phyloP scores from a whole-genome alignment of 2,329 filamentous ascomycete species.

The Calonectria crousiana region DNA sequence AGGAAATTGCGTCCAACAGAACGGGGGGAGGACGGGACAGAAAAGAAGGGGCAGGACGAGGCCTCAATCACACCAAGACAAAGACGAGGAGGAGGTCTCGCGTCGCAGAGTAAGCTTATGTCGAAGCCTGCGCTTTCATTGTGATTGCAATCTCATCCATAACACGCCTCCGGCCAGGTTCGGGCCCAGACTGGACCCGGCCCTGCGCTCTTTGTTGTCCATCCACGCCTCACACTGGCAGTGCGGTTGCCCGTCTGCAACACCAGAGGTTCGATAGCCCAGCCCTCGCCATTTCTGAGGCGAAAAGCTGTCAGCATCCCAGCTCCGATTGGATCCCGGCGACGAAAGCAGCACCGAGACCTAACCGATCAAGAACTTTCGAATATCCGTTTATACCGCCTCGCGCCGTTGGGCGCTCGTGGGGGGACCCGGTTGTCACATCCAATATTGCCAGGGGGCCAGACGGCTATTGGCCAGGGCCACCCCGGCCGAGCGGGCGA shows the following conservation, averaged over 20 bases:
- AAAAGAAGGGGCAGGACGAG: conserved; percentile 19
- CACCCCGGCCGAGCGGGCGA: background rate
- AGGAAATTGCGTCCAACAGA: conserved; percentile 14
- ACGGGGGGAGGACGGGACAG: background rate
- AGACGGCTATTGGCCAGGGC: background rate
- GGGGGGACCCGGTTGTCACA: conserved; percentile 5
- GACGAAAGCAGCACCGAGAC: background rate
- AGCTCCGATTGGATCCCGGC: background rate
- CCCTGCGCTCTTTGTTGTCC: background rate
- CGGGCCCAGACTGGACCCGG: no score
- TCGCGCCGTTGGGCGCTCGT: no score
- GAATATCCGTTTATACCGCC: background rate
- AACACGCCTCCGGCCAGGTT: background rate
- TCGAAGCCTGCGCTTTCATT: background rate
- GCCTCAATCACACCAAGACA: conserved; percentile 21
- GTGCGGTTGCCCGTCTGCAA: background rate
- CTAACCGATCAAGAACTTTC: background rate
- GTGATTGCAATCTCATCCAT: background rate
- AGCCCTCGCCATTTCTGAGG: background rate
- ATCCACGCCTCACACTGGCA: background rate
- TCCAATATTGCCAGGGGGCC: background rate
- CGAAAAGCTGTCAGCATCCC: background rate
- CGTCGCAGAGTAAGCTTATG: conserved; percentile 14
- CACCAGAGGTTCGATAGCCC: background rate
- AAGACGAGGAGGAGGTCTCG: background rate